A percentile compares a stretch with the other conserved stretches of the same genome.
These are phyloP conservation scores for Penicillium thymicola DNA, from an alignment of 2,329 filamentous ascomycete species.

Conservation along the genomic window DNA sequence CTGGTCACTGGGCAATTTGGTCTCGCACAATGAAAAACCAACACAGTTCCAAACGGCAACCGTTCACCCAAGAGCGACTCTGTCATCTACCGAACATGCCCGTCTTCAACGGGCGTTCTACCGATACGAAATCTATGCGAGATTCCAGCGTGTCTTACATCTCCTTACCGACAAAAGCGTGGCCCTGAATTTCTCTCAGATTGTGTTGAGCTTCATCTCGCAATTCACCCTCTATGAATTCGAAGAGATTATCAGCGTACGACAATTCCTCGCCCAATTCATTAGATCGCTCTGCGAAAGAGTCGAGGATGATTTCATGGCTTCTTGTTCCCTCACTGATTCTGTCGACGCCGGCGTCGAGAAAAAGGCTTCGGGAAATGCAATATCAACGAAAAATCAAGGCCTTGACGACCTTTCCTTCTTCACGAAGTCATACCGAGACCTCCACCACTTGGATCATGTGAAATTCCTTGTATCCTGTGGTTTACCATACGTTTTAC, in stretches of 20 bases:
- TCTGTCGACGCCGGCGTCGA: too few relatives aligned
- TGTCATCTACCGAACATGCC: neutral
- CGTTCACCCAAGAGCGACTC: neutral
- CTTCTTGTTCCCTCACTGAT: neutral
- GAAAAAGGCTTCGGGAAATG: neutral
- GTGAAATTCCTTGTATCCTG: neutral
- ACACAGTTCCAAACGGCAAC: neutral
- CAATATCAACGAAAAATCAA: neutral
- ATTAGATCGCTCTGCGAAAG: neutral
- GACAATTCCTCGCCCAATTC: neutral
- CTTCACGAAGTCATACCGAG: neutral
- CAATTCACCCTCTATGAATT: neutral
- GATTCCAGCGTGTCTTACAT: neutral
- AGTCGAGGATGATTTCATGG: neutral
- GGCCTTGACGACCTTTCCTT: neutral
- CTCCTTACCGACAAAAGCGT: neutral
- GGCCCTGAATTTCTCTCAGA: neutral
- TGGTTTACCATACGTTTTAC: neutral
- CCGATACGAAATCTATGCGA: neutral
- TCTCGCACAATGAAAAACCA: neutral
- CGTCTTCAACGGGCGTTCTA: slow-evolving; percentile 2
- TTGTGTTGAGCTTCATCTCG: neutral
- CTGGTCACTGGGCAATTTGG: neutral
- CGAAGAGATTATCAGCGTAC: neutral
- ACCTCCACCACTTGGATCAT: neutral